phyloP scores from a whole-genome alignment of 2,329 filamentous ascomycete genomes.

The Tolypocladium paradoxum region DNA sequence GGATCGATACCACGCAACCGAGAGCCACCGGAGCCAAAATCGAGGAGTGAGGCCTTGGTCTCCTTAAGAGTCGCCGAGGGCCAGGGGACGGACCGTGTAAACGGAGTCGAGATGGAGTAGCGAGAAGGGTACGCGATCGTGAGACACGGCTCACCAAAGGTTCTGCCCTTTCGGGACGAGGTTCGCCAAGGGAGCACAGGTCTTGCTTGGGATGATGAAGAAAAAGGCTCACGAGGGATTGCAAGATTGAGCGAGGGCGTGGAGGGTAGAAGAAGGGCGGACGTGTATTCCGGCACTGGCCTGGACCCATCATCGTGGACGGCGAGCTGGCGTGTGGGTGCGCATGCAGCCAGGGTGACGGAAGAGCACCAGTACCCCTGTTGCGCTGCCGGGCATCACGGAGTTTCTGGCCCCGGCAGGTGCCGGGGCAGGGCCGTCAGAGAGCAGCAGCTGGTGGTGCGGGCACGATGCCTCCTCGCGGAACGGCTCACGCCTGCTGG shows the following conservation, averaged over 20 bases:
- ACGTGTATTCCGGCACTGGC: slow-evolving; percentile 10
- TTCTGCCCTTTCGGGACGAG: slow-evolving; percentile 22
- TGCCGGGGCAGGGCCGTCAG: not conserved
- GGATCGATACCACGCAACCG: not conserved
- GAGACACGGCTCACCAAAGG: slow-evolving; percentile 20
- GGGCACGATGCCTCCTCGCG: not conserved
- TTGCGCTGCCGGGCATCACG: not conserved
- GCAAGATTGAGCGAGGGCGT: slow-evolving; percentile 15
- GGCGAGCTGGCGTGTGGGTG: slow-evolving; percentile 6
- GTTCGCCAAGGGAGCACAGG: slow-evolving; percentile 19
- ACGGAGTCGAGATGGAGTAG: slow-evolving; percentile 11
- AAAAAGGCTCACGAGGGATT: slow-evolving; percentile 11
- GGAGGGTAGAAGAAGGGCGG: slow-evolving; percentile 26
- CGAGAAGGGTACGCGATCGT: slow-evolving; percentile 20
- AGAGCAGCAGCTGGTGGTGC: not conserved
- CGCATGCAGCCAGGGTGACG: slow-evolving; percentile 13
- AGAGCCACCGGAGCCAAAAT: not conserved
- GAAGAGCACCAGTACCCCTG: slow-evolving; percentile 4
- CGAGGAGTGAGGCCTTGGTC: slow-evolving; percentile 5
- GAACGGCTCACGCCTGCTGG: not conserved
- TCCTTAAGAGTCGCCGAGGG: slow-evolving; percentile 3
- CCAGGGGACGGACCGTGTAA: slow-evolving; percentile 9
- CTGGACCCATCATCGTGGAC: slow-evolving; percentile 9
- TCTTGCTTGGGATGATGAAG: slow-evolving; percentile 13
- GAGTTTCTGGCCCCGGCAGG: not conserved